A percentile compares a stretch with the other conserved stretches of the same genome.
Evolutionary conservation across 371 early-diverging fungal species (phyloP).

Genomic region (Scutellospora calospora): DNA sequence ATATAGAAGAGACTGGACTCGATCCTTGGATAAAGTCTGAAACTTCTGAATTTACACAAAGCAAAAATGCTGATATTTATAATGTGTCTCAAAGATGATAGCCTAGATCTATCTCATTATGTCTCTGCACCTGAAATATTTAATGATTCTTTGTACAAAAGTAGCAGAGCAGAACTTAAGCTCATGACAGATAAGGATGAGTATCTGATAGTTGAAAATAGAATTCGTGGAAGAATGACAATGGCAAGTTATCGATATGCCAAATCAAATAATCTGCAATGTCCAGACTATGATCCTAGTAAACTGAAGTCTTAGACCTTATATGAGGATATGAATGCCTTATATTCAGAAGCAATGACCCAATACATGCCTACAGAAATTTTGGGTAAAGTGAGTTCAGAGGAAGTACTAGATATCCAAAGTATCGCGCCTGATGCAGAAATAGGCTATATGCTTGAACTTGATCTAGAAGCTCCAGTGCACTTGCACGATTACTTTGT

Average conservation of each 20-base stretch:
- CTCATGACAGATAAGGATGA: slow-evolving; percentile 28
- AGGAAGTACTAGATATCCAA: slow-evolving; percentile 24
- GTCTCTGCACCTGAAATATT: slow-evolving; percentile 24
- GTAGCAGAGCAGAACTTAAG: slow-evolving; percentile 10
- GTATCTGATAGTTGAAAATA: neutral
- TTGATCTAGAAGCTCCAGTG: slow-evolving; percentile 17
- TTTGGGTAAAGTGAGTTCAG: slow-evolving; percentile 22
- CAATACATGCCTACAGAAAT: slow-evolving; percentile 39
- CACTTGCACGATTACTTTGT: slow-evolving; percentile 30
- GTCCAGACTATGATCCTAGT: slow-evolving; percentile 9
- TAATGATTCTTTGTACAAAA: slow-evolving; percentile 23
- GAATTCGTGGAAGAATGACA: slow-evolving; percentile 5
- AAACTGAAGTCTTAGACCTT: neutral
- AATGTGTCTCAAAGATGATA: slow-evolving; percentile 32
- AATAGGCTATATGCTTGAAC: slow-evolving; percentile 19
- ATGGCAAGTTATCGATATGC: slow-evolving; percentile 33
- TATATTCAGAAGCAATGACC: slow-evolving; percentile 31
- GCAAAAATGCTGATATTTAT: too few relatives aligned
- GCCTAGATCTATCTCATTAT: slow-evolving; percentile 29
- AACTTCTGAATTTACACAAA: too few relatives aligned
- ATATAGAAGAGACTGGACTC: too few relatives aligned
- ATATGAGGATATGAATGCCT: slow-evolving; percentile 41
- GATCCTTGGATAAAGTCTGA: too few relatives aligned
- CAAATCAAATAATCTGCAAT: slow-evolving; percentile 21
- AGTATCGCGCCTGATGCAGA: slow-evolving; percentile 19